Evolutionary conservation across 805 yeast species (phyloP).

Genomic region (Cyberlindnera subsufficiens): DNA sequence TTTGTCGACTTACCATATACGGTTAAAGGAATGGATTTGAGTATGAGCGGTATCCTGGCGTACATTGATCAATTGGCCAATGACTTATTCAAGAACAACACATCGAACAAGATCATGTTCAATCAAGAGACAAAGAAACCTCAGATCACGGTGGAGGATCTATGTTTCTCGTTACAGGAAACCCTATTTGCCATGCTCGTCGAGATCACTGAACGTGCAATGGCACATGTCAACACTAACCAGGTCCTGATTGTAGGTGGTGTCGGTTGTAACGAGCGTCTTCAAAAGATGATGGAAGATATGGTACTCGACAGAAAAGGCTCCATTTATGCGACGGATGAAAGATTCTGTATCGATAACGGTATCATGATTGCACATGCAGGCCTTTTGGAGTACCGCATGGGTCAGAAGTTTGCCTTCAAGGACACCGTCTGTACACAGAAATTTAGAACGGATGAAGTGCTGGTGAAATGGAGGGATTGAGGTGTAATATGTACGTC

Average conservation of each 20-base stretch:
- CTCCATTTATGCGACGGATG: slow-evolving; percentile 90
- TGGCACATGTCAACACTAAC: slow-evolving; percentile 90
- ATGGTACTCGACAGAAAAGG: slow-evolving; percentile 92
- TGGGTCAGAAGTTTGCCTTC: slow-evolving; percentile 59
- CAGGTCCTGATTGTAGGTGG: slow-evolving; percentile 97
- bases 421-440: slow-evolving; percentile 84
- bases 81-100: slow-evolving; percentile 50
- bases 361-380: slow-evolving; percentile 99
- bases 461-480: slow-evolving; percentile 84
- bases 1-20: slow-evolving; percentile 85
- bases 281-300: slow-evolving; percentile 94
- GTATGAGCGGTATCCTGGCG: slow-evolving; percentile 94
- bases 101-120: slow-evolving; percentile 29
- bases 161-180: slow-evolving; percentile 91
- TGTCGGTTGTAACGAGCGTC: slow-evolving; percentile 89
- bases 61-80: slow-evolving; percentile 76
- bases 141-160: slow-evolving; percentile 70
- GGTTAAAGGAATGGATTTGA: slow-evolving; percentile 96
- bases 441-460: slow-evolving; percentile 92
- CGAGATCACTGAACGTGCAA: slow-evolving; percentile 95
- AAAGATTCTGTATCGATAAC: slow-evolving; percentile 93
- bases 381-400: slow-evolving; percentile 78
- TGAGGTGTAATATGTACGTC: slow-evolving; percentile 9
- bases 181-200: slow-evolving; percentile 92
- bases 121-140: slow-evolving; percentile 36